A percentile compares a stretch with the other conserved stretches of the same genome.
Conservation (phyloP, 2,329 filamentous ascomycete genomes). For the Grosmannia serpens region DNA sequence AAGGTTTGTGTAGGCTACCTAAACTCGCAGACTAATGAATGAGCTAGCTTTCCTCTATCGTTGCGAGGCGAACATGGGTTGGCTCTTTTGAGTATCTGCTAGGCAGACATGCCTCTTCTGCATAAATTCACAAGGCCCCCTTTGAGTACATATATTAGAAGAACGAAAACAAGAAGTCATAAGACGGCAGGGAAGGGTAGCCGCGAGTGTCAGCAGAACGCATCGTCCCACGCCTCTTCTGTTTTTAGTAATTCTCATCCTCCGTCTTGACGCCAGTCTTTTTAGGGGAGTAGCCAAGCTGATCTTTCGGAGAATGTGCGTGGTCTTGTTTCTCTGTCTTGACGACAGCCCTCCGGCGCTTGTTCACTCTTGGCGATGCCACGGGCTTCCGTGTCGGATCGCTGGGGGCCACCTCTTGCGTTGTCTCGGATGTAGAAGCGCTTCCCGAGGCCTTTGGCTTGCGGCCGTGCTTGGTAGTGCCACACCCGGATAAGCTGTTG, state of each 20-base stretch:
- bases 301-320: not conserved
- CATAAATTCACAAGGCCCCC: too few relatives aligned
- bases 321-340: not conserved
- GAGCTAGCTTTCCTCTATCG: not conserved
- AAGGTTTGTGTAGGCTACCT: not conserved
- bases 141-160: too few relatives aligned
- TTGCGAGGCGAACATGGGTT: too few relatives aligned
- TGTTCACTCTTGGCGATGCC: slow-evolving; percentile 2
- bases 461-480: not conserved
- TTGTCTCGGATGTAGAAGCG: not conserved
- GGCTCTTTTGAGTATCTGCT: too few relatives aligned
- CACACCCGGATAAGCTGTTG: slow-evolving; percentile 3
- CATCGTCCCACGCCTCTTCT: not conserved
- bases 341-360: slow-evolving; percentile 10
- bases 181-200: not conserved
- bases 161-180: too few relatives aligned
- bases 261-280: not conserved
- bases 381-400: not conserved
- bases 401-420: slow-evolving; percentile 10
- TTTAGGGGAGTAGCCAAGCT: not conserved
- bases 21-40: not conserved
- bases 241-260: not conserved
- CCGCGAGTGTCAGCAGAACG: not conserved
- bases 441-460: not conserved
- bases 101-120: too few relatives aligned